Evolutionary conservation across 306 rosid genomes (phyloP), one percentile per base, ranked within the genome.

Genomic region (Malus sylvestris): DNA sequence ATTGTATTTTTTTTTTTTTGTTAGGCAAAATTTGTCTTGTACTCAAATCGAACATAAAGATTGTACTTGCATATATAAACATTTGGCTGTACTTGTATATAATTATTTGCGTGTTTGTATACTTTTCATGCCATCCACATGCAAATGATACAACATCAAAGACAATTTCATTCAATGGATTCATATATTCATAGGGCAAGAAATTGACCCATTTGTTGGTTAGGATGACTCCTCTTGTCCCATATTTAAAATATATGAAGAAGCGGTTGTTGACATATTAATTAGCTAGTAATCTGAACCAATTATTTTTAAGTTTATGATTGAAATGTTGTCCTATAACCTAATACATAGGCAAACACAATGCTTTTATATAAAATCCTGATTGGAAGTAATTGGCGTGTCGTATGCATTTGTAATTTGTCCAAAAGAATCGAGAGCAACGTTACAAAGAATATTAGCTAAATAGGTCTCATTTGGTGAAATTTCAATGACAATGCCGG

Each of bases 361-460:
- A 18, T 15, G 19, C 55, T 15, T 6, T 18, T 0, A 6, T 15
- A 2, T 20, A 20, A 3, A 20, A 66, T 35, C 44, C 15, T 23
- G 19, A 19, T 9, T 61, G 4, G 33, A 68, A 73, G 14, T 32
- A 71, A 9, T 78, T 83, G 84, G 76, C 85, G 82, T 83, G 75
- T 85, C 87, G 83, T 82, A 80, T 81, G 79, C 76, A 73, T 79
- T 81, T 85, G 25, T 76, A 79, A 73, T 80, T 81, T 52, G 74
- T 60, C 76, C 12, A 78, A 68, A 67, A 15, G 85, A 78, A 62
- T 78, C 68, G 18, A 4, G 6, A 25, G 20, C 55, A 15, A 51
- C 20, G 20, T 15, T 51, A 51, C 55, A 51, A 51, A 51, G 55
- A 51, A 15, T 51, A 16, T 51, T 51, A 2, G 66, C 66, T 25